A percentile compares a stretch with the other conserved stretches of the same genome.
phyloP scores from a whole-genome alignment of 2,329 filamentous ascomycete genomes.

The Curvularia sp. region DNA sequence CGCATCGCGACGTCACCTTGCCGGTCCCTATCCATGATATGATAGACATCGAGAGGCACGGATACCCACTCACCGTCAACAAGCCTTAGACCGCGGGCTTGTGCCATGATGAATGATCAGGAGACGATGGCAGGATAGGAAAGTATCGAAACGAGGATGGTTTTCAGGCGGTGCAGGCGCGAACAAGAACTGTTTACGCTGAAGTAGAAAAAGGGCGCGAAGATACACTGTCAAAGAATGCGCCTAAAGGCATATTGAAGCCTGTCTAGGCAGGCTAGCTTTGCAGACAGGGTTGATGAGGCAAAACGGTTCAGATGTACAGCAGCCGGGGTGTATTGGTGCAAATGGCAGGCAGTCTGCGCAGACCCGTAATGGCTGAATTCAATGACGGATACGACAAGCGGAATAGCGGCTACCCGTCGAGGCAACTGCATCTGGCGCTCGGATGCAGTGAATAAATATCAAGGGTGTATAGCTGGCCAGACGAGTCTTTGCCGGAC shows the following conservation, averaged over 20 bases:
- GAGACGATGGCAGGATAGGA: slow-evolving; percentile 5
- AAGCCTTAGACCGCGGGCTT: slow-evolving; percentile 37
- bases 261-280: slow-evolving; percentile 23
- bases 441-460: neutral
- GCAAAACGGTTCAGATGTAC: slow-evolving; percentile 11
- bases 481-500: slow-evolving; percentile 8
- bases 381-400: slow-evolving; percentile 16
- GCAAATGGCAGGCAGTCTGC: slow-evolving; percentile 16
- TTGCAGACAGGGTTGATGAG: slow-evolving; percentile 17
- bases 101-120: slow-evolving; percentile 31
- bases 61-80: slow-evolving; percentile 47
- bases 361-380: slow-evolving; percentile 21
- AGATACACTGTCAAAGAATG: slow-evolving; percentile 16
- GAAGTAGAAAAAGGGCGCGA: slow-evolving; percentile 11
- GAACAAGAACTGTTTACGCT: slow-evolving; percentile 15
- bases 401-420: slow-evolving; percentile 18
- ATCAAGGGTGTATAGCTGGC: slow-evolving; percentile 4
- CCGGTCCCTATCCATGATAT: slow-evolving; percentile 49
- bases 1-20: slow-evolving; percentile 36
- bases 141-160: slow-evolving; percentile 10
- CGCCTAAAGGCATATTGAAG: slow-evolving; percentile 27
- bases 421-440: slow-evolving; percentile 11
- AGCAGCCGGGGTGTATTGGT: slow-evolving; percentile 20
- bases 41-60: slow-evolving; percentile 50
- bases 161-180: slow-evolving; percentile 7